phyloP scores from a whole-genome alignment of 2,329 filamentous ascomycete genomes.

The Colletotrichum noveboracense region DNA sequence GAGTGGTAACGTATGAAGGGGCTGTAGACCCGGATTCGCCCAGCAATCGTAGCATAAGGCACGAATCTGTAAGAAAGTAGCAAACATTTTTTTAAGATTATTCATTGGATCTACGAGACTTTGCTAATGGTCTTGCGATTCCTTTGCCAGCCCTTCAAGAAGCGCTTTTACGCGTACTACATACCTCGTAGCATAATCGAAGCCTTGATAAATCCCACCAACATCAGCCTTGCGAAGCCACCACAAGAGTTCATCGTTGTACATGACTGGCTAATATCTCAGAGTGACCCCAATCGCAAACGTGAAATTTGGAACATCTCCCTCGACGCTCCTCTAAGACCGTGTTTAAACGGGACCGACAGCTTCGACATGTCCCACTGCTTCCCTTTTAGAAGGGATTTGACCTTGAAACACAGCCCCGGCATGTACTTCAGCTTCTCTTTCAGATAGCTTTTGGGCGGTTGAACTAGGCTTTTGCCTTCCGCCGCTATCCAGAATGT shows the following conservation, averaged over 20 bases:
- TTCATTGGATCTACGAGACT: too few relatives aligned
- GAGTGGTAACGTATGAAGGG: too few relatives aligned
- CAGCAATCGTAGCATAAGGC: too few relatives aligned
- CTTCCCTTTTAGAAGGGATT: background rate
- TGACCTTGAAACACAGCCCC: background rate
- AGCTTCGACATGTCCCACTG: background rate
- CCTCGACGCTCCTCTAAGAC: accelerated
- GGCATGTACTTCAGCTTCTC: background rate
- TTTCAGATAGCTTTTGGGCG: background rate
- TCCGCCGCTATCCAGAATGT: background rate
- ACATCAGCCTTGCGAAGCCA: background rate
- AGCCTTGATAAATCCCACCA: background rate
- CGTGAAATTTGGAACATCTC: background rate
- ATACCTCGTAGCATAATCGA: too few relatives aligned
- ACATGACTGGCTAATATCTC: background rate
- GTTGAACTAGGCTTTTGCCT: background rate
- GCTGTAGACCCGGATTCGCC: too few relatives aligned
- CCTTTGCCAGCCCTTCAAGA: too few relatives aligned
- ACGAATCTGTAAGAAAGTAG: too few relatives aligned
- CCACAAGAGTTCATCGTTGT: background rate
- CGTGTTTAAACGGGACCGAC: accelerated
- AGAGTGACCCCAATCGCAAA: background rate
- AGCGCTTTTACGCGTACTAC: too few relatives aligned
- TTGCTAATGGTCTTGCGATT: too few relatives aligned
- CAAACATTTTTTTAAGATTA: too few relatives aligned